Evolutionary conservation across 371 early-diverging fungal genomes (phyloP).

Genomic region (Coemansia sp.): DNA sequence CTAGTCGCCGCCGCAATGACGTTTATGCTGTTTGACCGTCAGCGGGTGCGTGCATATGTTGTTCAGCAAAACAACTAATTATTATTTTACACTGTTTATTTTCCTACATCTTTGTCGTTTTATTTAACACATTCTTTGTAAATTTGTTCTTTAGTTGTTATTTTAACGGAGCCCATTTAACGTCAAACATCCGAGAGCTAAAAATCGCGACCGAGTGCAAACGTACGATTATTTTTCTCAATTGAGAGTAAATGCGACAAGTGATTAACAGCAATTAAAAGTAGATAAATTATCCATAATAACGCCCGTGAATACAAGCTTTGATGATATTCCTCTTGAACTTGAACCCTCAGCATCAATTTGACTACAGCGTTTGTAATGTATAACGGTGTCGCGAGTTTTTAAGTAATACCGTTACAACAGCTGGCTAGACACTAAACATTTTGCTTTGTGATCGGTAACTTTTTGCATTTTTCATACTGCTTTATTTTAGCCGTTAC

Average conservation of each 20-base stretch:
- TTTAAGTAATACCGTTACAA: background rate
- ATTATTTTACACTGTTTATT: background rate
- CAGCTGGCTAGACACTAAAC: background rate
- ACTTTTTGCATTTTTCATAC: no score
- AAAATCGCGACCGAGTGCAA: background rate
- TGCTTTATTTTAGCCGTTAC: background rate
- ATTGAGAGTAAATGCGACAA: background rate
- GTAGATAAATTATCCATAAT: background rate
- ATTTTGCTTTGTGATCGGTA: background rate
- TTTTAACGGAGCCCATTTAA: background rate
- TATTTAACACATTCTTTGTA: slow-evolving; percentile 2
- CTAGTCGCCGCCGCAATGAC: slow-evolving; percentile 44
- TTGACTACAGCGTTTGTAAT: no score
- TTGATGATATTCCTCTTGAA: no score
- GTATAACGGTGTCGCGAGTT: background rate
- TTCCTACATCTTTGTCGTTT: background rate
- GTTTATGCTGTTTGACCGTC: slow-evolving; percentile 40
- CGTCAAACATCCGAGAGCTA: background rate
- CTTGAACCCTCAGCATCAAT: no score
- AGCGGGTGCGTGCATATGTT: slow-evolving; percentile 32
- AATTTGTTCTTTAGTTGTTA: background rate
- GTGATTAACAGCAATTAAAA: no score
- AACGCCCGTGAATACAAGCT: background rate
- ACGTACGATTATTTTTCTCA: background rate
- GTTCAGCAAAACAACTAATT: slow-evolving; percentile 7